phyloP scores from a whole-genome alignment of 2,329 filamentous ascomycete species.

The Penicillium sp. region DNA sequence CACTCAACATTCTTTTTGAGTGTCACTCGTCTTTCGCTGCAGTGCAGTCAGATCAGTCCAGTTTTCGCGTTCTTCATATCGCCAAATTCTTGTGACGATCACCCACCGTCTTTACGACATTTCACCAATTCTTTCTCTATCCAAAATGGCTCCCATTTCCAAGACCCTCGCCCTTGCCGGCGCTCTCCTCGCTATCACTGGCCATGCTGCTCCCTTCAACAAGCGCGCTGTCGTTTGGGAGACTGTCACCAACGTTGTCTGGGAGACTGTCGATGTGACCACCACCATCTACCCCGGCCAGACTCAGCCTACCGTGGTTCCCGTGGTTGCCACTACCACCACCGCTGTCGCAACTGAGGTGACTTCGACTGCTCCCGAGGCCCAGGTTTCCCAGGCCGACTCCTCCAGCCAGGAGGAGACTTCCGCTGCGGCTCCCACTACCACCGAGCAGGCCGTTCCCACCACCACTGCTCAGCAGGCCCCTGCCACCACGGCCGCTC shows the following conservation, averaged over 20 bases:
- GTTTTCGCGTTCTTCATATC: background rate
- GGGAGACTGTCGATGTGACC: constrained; percentile 46
- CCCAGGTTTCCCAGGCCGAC: background rate
- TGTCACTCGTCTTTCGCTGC: constrained; percentile 16
- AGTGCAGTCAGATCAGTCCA: constrained; percentile 18
- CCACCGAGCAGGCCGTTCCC: constrained; percentile 3
- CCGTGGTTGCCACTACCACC: constrained; percentile 17
- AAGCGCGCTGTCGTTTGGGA: constrained; percentile 45
- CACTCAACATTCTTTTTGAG: constrained; percentile 19
- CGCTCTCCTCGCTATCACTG: constrained; percentile 29
- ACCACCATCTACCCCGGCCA: constrained; percentile 42
- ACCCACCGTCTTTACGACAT: constrained; percentile 1
- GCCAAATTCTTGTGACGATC: background rate
- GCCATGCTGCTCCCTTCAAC: constrained; percentile 28
- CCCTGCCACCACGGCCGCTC: constrained; percentile 2
- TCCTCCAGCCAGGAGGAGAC: constrained; percentile 1
- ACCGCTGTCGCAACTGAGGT: constrained; percentile 15
- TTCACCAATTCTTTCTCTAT: background rate
- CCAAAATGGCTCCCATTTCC: constrained; percentile 32
- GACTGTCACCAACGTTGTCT: constrained; percentile 44
- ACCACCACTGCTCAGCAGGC: constrained; percentile 6
- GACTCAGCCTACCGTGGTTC: constrained; percentile 16
- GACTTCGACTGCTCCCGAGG: constrained; percentile 7
- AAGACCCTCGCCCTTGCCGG: constrained; percentile 34
- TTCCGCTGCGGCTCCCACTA: constrained; percentile 7